Evolutionary conservation across 306 rosid genomes (phyloP), one percentile per base, ranked within the genome.

Genomic region (Corylus avellana): DNA sequence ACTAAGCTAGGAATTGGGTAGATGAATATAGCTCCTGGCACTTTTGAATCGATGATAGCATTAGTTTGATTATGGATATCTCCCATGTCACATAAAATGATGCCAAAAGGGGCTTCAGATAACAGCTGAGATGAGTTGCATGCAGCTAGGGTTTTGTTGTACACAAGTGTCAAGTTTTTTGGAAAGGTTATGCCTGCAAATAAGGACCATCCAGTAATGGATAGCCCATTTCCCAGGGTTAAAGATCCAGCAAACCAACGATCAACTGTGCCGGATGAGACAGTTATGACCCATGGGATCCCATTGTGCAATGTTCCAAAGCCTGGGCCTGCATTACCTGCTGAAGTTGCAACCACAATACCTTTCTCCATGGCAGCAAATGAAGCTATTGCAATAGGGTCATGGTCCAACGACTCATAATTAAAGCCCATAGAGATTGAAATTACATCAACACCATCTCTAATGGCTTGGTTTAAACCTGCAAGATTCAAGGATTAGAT

Each of bases 361-460:
- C 86, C 85, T 12, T 74, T 79, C 16, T 84, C 78, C 84, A 84
- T 84, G 12, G 84, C 84, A 51, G 78, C 46, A 81, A 84, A 85
- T 22, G 85, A 63, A 75, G 85, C 77, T 55, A 78, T 78, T 32
- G 88, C 85, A 8, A 78, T 51, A 4, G 81, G 62, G 48, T 85
- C 83, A 35, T 81, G 73, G 16, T 81, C 79, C 2, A 85, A 63
- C 39, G 85, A 81, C 27, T 1, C 22, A 16, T 22, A 22, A 22
- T 75, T 70, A 22, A 75, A 56, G 44, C 83, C 85, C 73, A 85
- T 17, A 1, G 78, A 85, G 62, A 78, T 75, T 18, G 78, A 85
- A 63, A 85, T 85, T 25, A 85, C 88, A 74, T 85, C 88, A 37
- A 85, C 85, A 12, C 85, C 88, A 27, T 85, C 88, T 1, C 12